Conservation (phyloP, 164 flowering plant species). For the Piper betle region DNA sequence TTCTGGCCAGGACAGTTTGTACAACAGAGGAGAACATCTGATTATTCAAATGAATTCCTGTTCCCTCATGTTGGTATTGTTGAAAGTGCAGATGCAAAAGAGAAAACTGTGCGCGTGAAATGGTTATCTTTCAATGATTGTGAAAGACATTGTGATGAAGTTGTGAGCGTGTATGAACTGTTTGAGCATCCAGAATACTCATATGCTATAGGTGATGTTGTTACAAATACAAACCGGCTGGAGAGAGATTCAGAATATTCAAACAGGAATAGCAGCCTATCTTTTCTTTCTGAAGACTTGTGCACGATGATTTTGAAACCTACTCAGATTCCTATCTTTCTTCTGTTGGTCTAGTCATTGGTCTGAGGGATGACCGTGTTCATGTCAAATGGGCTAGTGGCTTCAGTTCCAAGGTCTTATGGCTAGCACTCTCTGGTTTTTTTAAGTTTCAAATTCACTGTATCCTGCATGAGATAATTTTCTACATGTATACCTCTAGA, state of each 20-base stretch:
- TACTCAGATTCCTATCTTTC: slow-evolving; percentile 21
- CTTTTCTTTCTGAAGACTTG: slow-evolving; percentile 3
- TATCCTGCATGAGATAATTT: not conserved
- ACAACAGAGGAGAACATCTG: slow-evolving; percentile 36
- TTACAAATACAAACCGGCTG: slow-evolving; percentile 9
- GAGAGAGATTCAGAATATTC: slow-evolving; percentile 1
- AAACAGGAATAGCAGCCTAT: slow-evolving; percentile 4
- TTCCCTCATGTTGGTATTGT: slow-evolving; percentile 59
- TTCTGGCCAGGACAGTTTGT: slow-evolving; percentile 81
- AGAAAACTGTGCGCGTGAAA: slow-evolving; percentile 55
- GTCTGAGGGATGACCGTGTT: slow-evolving; percentile 44
- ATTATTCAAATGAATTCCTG: slow-evolving; percentile 23
- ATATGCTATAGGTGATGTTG: slow-evolving; percentile 60
- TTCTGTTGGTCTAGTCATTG: slow-evolving; percentile 53
- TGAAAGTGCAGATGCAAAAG: slow-evolving; percentile 49
- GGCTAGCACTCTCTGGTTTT: not conserved
- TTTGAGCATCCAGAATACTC: slow-evolving; percentile 75
- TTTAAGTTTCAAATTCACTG: not conserved
- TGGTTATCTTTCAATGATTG: slow-evolving; percentile 29
- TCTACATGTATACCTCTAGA: not conserved
- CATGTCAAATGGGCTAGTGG: slow-evolving; percentile 88
- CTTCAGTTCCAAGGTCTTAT: slow-evolving; percentile 46
- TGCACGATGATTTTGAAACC: slow-evolving; percentile 8
- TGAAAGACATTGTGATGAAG: slow-evolving; percentile 6
- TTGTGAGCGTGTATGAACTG: slow-evolving; percentile 77